Conservation (phyloP, 192 early-diverging fungal genomes). For the Geranomyces variabilis region DNA sequence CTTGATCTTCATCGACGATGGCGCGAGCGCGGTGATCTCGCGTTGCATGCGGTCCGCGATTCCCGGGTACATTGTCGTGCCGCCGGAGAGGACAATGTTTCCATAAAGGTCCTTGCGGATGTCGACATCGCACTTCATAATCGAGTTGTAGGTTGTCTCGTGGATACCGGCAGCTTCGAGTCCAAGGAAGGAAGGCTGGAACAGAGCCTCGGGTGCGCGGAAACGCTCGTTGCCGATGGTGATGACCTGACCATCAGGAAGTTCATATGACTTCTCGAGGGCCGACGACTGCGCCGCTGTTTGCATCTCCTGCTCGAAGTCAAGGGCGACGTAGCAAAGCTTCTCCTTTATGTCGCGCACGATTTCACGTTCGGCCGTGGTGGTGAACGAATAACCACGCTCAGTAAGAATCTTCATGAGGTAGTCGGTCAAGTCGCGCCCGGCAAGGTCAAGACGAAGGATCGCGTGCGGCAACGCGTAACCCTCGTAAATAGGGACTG, state of each 20-base stretch:
- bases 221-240: constrained; percentile 98
- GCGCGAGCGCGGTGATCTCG: constrained; percentile 94
- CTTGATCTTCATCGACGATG: constrained; percentile 96
- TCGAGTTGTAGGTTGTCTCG: constrained; percentile 95
- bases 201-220: constrained; percentile 96
- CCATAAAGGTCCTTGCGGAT: constrained; percentile 94
- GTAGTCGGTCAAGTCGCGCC: constrained; percentile 95
- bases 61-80: constrained; percentile 98
- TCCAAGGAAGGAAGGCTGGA: constrained; percentile 94
- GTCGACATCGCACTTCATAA: constrained; percentile 97
- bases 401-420: constrained; percentile 92
- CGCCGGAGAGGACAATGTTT: constrained; percentile 95
- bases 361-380: constrained; percentile 96
- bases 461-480: constrained; percentile 95
- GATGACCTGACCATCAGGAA: constrained; percentile 98
- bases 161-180: constrained; percentile 92
- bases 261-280: constrained; percentile 96
- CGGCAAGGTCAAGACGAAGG: constrained; percentile 94
- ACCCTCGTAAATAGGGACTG: constrained; percentile 98
- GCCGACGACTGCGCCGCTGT: constrained; percentile 90
- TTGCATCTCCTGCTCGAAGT: constrained; percentile 98
- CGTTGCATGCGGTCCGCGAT: constrained; percentile 97
- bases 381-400: constrained; percentile 95
- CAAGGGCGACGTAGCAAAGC: constrained; percentile 96
- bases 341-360: constrained; percentile 99